A percentile compares a stretch with the other conserved stretches of the same genome.
Conservation (phyloP, 2,329 filamentous ascomycete genomes). For the Calonectria honghensis region DNA sequence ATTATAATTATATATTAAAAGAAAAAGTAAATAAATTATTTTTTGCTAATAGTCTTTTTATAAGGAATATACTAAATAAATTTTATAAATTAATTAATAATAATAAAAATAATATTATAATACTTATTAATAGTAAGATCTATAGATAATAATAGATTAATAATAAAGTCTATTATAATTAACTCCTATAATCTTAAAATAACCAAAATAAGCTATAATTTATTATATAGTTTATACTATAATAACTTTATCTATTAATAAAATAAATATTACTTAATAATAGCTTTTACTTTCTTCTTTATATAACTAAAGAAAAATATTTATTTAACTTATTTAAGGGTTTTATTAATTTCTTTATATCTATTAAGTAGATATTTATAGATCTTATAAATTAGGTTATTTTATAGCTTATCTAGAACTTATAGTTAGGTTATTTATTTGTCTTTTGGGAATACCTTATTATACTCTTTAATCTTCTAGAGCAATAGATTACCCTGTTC, state of each 20-base stretch:
- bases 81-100: slow-evolving; percentile 34
- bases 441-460: neutral
- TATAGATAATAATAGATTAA: slow-evolving; percentile 37
- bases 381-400: neutral
- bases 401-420: neutral
- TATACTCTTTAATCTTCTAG: slow-evolving; percentile 10
- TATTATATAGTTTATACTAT: too few species aligned
- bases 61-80: slow-evolving; percentile 27
- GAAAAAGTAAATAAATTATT: slow-evolving; percentile 26
- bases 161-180: slow-evolving; percentile 28
- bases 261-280: too few species aligned
- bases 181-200: too few species aligned
- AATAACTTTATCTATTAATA: too few species aligned
- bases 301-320: slow-evolving; percentile 37
- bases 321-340: slow-evolving; percentile 28
- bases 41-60: too few species aligned
- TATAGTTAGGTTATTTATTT: neutral
- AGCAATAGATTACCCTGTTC: too few species aligned
- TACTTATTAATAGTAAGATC: slow-evolving; percentile 28
- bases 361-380: slow-evolving; percentile 29
- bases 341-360: slow-evolving; percentile 39
- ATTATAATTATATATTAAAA: slow-evolving; percentile 29
- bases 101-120: slow-evolving; percentile 40
- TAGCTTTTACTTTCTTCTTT: slow-evolving; percentile 35
- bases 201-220: too few species aligned